Evolutionary conservation across 208 protist species (phyloP).

Genomic region (Lotmaria passim): DNA sequence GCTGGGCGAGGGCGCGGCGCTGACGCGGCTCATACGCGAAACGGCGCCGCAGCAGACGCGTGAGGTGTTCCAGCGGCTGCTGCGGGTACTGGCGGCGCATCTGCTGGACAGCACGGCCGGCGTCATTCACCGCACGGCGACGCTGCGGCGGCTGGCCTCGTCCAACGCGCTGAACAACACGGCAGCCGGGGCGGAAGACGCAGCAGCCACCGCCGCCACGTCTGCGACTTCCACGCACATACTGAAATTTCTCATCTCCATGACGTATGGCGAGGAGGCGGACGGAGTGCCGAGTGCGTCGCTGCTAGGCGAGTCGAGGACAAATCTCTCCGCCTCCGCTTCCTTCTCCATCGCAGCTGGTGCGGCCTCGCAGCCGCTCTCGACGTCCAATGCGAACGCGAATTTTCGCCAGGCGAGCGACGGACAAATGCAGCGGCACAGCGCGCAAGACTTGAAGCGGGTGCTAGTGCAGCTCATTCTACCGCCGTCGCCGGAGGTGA

Average conservation of each 20-base stretch:
- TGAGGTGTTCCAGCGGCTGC: slow-evolving; percentile 50
- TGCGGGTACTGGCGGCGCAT: slow-evolving; percentile 45
- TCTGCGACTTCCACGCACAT: slow-evolving; percentile 4
- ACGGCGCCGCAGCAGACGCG: slow-evolving; percentile 52
- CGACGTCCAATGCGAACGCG: background rate
- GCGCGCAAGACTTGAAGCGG: slow-evolving; percentile 47
- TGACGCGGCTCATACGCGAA: slow-evolving; percentile 60
- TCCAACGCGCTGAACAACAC: slow-evolving; percentile 27
- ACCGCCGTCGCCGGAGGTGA: slow-evolving; percentile 64
- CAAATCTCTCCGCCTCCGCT: slow-evolving; percentile 1
- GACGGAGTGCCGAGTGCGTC: slow-evolving; percentile 17
- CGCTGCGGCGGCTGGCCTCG: slow-evolving; percentile 61
- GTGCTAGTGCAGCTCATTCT: slow-evolving; percentile 60
- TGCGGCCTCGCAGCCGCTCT: background rate
- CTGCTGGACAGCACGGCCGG: slow-evolving; percentile 64
- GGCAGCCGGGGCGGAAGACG: slow-evolving; percentile 1
- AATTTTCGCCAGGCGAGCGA: slow-evolving; percentile 28
- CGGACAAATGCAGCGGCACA: slow-evolving; percentile 28
- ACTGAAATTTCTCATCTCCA: slow-evolving; percentile 23
- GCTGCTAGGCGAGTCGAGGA: background rate
- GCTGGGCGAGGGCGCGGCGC: slow-evolving; percentile 47
- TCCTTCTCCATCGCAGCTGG: too few relatives aligned
- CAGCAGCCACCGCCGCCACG: background rate
- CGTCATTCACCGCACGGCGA: slow-evolving; percentile 41
- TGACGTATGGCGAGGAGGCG: slow-evolving; percentile 30